A percentile compares a stretch with the other conserved stretches of the same genome.
Evolutionary conservation across 139 green algal genomes (phyloP).

Genomic region (Dunaliella sp.): DNA sequence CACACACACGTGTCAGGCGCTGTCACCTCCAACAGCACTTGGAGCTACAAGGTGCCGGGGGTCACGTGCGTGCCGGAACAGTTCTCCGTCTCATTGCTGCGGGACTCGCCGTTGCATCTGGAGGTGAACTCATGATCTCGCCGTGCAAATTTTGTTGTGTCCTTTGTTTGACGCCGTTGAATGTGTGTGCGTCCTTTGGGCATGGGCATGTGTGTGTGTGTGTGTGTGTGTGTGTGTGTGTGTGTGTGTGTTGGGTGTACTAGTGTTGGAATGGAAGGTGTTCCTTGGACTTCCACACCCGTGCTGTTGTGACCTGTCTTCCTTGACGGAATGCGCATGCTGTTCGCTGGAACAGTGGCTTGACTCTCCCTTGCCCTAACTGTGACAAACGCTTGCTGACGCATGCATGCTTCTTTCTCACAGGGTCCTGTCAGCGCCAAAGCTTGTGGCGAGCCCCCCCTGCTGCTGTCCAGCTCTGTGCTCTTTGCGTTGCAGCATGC

Average conservation of each 20-base stretch:
- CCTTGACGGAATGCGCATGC: no score
- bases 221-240: neutral
- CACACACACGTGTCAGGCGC: no score
- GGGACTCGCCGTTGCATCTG: slow-evolving; percentile 24
- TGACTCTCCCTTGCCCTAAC: no score
- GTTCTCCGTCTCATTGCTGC: slow-evolving; percentile 27
- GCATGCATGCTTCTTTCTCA: neutral
- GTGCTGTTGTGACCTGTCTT: no score
- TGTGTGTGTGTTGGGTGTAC: no score
- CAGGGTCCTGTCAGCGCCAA: slow-evolving; percentile 46
- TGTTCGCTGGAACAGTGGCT: no score
- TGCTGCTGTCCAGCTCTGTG: slow-evolving; percentile 31
- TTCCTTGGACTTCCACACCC: no score
- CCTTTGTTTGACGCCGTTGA: no score
- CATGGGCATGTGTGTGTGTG: neutral
- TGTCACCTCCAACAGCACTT: slow-evolving; percentile 26
- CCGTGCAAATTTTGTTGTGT: no score
- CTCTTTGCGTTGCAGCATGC: slow-evolving; percentile 32
- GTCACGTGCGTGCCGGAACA: slow-evolving; percentile 17
- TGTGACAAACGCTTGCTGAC: neutral
- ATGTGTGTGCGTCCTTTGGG: no score
- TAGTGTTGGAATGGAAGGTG: no score
- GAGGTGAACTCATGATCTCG: no score
- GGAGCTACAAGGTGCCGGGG: slow-evolving; percentile 34
- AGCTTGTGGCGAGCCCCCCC: slow-evolving; percentile 41